A percentile compares a stretch with the other conserved stretches of the same genome.
Evolutionary conservation across 1,284 basidiomycete species (phyloP).

Genomic region (Hymenochaete sp.): DNA sequence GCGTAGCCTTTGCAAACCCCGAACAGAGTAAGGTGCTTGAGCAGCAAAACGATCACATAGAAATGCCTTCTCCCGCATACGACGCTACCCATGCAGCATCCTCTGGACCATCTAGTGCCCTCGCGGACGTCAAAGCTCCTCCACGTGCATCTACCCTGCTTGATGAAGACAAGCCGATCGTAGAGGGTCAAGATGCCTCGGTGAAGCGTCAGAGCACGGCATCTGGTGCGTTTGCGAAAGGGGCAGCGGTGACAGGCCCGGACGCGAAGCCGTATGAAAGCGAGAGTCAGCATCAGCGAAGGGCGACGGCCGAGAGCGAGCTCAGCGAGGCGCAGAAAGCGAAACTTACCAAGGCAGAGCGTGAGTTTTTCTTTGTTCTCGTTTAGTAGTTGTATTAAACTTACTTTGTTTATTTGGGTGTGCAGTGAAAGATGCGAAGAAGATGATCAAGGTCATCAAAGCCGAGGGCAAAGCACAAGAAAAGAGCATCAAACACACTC

Average conservation of each 20-base stretch:
- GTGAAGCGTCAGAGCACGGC: neutral
- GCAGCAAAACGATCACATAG: neutral
- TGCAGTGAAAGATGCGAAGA: constrained; percentile 17
- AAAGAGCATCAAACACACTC: constrained; percentile 8
- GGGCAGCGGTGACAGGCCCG: constrained; percentile 12
- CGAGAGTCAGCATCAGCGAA: constrained; percentile 9
- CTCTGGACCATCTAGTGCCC: neutral
- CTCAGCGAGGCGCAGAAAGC: constrained; percentile 1
- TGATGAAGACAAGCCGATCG: neutral
- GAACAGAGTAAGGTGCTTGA: neutral
- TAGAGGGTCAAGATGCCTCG: neutral
- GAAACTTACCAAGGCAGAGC: constrained; percentile 14
- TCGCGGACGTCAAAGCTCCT: neutral
- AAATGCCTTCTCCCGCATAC: constrained; percentile 5
- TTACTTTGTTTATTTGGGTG: neutral
- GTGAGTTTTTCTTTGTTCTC: constrained; percentile 1
- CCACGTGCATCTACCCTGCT: neutral
- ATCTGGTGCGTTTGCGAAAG: constrained; percentile 14
- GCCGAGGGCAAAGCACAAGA: constrained; percentile 16
- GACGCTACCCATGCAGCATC: neutral
- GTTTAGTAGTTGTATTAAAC: neutral
- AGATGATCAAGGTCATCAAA: constrained; percentile 17
- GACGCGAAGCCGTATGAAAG: constrained; percentile 5
- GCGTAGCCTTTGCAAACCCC: neutral
- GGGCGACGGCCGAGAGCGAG: constrained; percentile 11